Percentiles rank a stretch among this genome's conserved stretches.
Conservation (phyloP, 2,329 filamentous ascomycete genomes). For the Diplodia corticola region DNA sequence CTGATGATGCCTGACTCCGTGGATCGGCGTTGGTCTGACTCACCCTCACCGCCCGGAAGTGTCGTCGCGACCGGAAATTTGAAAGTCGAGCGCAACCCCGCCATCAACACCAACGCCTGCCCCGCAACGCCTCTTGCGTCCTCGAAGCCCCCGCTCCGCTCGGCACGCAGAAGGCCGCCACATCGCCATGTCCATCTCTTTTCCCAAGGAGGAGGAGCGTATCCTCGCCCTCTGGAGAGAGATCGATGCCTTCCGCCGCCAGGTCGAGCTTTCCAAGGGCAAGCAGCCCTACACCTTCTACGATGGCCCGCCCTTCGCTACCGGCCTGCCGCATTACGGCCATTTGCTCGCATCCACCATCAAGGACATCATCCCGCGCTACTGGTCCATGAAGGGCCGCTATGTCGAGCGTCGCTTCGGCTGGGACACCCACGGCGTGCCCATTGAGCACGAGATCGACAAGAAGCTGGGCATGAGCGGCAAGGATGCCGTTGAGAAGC, state of each 20-base stretch:
- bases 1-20: background rate
- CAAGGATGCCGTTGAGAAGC: conserved; percentile 79
- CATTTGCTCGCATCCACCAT: conserved; percentile 90
- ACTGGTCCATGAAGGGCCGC: conserved; percentile 96
- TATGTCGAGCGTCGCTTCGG: conserved; percentile 91
- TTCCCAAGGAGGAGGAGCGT: conserved; percentile 85
- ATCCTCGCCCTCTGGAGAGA: conserved; percentile 86
- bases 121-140: conserved; percentile 13
- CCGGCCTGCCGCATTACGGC: conserved; percentile 65
- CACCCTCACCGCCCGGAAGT: conserved; percentile 20
- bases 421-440: conserved; percentile 93
- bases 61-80: conserved; percentile 19
- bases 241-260: conserved; percentile 85
- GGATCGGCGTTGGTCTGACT: conserved; percentile 17
- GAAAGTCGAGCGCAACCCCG: conserved; percentile 10
- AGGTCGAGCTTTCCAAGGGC: conserved; percentile 82
- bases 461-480: conserved; percentile 90
- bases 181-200: conserved; percentile 41
- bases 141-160: conserved; percentile 1
- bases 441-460: conserved; percentile 96
- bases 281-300: conserved; percentile 91
- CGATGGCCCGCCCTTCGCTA: conserved; percentile 62
- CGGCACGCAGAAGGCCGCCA: conserved; percentile 20
- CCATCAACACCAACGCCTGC: conserved; percentile 18
- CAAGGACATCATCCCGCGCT: conserved; percentile 94